These are phyloP conservation scores for Passiflora organensis DNA, from an alignment of 345 rosid species.

Conservation along the genomic window DNA sequence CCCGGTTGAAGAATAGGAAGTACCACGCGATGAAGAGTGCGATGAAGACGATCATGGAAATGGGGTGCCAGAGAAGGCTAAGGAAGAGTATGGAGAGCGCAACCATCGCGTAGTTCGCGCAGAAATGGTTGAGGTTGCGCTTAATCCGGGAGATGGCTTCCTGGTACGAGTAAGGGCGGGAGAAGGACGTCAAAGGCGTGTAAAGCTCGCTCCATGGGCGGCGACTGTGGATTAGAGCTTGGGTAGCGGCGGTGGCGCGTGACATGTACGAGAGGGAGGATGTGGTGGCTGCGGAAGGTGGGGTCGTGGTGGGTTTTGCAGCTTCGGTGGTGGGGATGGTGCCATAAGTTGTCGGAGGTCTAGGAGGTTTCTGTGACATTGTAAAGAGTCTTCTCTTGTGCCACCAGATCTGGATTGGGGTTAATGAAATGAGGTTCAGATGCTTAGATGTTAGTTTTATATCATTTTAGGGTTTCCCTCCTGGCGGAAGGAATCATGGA, in stretches of 20 bases:
- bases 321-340: conserved; percentile 15
- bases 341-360: conserved; percentile 34
- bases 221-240: conserved; percentile 43
- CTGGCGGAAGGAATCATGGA: too few relatives aligned
- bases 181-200: conserved; percentile 32
- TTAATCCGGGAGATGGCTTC: conserved; percentile 55
- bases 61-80: conserved; percentile 74
- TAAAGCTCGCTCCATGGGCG: conserved; percentile 83
- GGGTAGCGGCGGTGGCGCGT: conserved; percentile 45
- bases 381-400: background rate
- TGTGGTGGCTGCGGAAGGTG: conserved; percentile 15
- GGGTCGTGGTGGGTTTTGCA: conserved; percentile 2
- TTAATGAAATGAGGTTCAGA: background rate
- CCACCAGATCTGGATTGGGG: background rate
- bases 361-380: conserved; percentile 25
- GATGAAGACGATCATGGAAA: conserved; percentile 63
- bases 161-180: conserved; percentile 45
- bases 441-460: background rate
- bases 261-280: conserved; percentile 36
- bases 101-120: conserved; percentile 61
- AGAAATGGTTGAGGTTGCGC: conserved; percentile 56
- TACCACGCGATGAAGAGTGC: conserved; percentile 64
- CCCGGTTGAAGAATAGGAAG: conserved; percentile 67
- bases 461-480: too few relatives aligned
- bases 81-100: conserved; percentile 55